phyloP scores from a whole-genome alignment of 1,284 basidiomycete genomes.

The Anthracocystis panici-leucophaei region DNA sequence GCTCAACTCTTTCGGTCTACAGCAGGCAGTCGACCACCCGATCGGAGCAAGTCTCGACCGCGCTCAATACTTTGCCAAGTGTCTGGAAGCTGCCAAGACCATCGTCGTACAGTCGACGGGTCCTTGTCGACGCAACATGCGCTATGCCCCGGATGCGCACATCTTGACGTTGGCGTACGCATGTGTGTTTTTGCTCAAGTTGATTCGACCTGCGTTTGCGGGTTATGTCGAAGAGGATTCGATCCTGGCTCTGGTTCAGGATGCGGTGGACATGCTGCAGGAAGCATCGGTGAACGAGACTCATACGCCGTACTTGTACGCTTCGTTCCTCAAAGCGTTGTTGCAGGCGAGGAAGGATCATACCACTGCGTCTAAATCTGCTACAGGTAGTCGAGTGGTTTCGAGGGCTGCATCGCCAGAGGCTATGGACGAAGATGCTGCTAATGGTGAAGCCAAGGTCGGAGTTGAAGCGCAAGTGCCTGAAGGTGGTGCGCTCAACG shows the following conservation, averaged over 20 bases:
- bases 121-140: conserved; percentile 73
- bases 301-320: conserved; percentile 65
- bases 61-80: conserved; percentile 68
- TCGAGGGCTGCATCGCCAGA: conserved; percentile 45
- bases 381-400: conserved; percentile 40
- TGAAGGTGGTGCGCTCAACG: background rate
- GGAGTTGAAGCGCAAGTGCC: background rate
- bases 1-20: conserved; percentile 92
- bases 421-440: conserved; percentile 15
- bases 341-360: conserved; percentile 61
- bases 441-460: background rate
- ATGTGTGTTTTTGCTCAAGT: conserved; percentile 75
- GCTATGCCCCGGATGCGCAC: conserved; percentile 89
- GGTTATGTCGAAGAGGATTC: conserved; percentile 77
- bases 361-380: conserved; percentile 41
- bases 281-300: conserved; percentile 63
- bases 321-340: conserved; percentile 60
- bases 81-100: conserved; percentile 63
- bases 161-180: conserved; percentile 92
- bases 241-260: conserved; percentile 79
- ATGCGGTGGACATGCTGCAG: conserved; percentile 77
- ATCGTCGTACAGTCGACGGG: conserved; percentile 57
- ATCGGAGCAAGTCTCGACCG: conserved; percentile 60
- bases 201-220: conserved; percentile 83
- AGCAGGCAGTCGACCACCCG: conserved; percentile 82